Percentiles rank a stretch among this genome's conserved stretches.
These are phyloP conservation scores for Penicillium argentinense DNA, from an alignment of 495 filamentous ascomycete species.

Conservation along the genomic window DNA sequence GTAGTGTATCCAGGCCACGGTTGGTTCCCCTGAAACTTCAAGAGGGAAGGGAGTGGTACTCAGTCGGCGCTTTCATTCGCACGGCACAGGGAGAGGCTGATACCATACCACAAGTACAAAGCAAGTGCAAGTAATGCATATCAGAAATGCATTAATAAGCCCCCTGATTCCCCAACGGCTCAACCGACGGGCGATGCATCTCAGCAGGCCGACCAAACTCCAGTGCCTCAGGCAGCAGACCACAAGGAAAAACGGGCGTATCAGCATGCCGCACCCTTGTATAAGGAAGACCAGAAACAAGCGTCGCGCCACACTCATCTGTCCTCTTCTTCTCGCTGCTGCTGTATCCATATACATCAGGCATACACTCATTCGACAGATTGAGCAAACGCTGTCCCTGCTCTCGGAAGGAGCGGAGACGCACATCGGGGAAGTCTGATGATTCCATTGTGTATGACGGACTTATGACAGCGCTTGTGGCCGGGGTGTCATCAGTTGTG, in stretches of 20 bases:
- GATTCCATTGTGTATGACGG: conserved; percentile 22
- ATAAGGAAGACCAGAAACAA: conserved; percentile 42
- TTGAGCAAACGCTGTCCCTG: conserved; percentile 24
- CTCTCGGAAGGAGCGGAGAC: too few species aligned
- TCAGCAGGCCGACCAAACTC: conserved; percentile 15
- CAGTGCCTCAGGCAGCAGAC: conserved; percentile 21
- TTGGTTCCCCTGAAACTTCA: too few species aligned
- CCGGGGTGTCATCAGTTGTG: conserved; percentile 13
- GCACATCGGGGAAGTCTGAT: too few species aligned
- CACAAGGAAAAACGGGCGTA: conserved; percentile 11
- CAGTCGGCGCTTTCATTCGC: too few species aligned
- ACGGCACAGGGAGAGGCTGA: too few species aligned
- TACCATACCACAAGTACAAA: too few species aligned
- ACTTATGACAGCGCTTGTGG: conserved; percentile 9
- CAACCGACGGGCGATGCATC: conserved; percentile 23
- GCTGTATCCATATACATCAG: conserved; percentile 38
- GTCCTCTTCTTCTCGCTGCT: conserved; percentile 29
- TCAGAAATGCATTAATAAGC: too few species aligned
- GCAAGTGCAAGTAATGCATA: too few species aligned
- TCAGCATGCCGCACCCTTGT: conserved; percentile 29
- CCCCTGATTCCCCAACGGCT: conserved; percentile 28
- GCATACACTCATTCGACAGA: conserved; percentile 19
- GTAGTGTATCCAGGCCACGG: too few species aligned
- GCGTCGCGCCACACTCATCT: conserved; percentile 16
- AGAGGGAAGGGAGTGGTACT: too few species aligned